phyloP scores from a whole-genome alignment of 1,284 basidiomycete species.

The Tilletia caries region DNA sequence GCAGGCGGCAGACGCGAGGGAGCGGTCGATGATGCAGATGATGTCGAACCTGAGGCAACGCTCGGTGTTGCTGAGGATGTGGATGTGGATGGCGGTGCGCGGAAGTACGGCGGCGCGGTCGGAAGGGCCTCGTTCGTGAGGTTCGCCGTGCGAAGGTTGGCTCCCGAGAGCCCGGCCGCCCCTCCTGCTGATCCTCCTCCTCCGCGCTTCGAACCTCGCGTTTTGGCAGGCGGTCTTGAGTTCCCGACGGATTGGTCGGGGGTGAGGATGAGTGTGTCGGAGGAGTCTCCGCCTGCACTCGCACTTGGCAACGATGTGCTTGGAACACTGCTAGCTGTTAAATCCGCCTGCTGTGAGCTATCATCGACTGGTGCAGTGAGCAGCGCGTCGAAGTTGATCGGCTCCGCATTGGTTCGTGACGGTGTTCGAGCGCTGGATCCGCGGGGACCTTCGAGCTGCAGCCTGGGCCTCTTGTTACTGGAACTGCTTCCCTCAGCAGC shows the following conservation, averaged over 20 bases:
- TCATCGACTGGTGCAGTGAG: too few species aligned
- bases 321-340: too few species aligned
- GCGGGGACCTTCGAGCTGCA: background rate
- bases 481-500: background rate
- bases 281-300: background rate
- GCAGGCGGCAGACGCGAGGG: too few species aligned
- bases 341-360: too few species aligned
- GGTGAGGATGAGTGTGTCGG: background rate
- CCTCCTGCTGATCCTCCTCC: background rate
- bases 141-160: background rate
- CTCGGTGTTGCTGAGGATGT: background rate
- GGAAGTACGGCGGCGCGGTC: background rate
- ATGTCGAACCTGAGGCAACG: too few species aligned
- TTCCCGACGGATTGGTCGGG: background rate
- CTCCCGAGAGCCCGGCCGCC: background rate
- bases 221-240: background rate
- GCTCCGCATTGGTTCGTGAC: background rate
- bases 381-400: too few species aligned
- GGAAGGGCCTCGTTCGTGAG: background rate
- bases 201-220: background rate
- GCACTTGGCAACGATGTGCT: too few species aligned
- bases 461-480: conserved; percentile 1
- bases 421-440: background rate
- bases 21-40: too few species aligned
- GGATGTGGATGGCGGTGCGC: background rate